phyloP scores from a whole-genome alignment of 2,329 filamentous ascomycete species.

The Akanthomyces uredinophilus region DNA sequence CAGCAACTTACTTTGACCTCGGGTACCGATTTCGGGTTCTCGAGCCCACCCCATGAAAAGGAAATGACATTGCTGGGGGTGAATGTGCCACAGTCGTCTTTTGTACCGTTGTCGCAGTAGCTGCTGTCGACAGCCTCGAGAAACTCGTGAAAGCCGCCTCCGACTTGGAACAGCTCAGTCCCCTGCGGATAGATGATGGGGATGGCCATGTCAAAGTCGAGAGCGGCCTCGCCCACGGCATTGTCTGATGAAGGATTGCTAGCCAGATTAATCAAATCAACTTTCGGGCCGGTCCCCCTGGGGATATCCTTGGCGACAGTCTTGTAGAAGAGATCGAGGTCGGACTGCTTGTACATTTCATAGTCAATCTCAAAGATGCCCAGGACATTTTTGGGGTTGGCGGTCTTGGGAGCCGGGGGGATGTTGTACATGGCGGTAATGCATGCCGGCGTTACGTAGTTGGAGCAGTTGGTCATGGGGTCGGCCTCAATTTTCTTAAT shows the following conservation, averaged over 20 bases:
- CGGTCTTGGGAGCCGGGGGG: constrained; percentile 16
- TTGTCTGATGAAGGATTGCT: constrained; percentile 11
- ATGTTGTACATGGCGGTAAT: constrained; percentile 41
- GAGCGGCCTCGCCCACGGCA: constrained; percentile 37
- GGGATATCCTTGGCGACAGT: constrained; percentile 30
- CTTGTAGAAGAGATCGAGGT: constrained; percentile 34
- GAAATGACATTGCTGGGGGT: neutral
- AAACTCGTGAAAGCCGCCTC: neutral
- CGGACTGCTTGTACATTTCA: constrained; percentile 35
- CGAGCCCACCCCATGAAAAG: neutral
- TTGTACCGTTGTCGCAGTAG: neutral
- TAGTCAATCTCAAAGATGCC: constrained; percentile 38
- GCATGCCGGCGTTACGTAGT: constrained; percentile 51
- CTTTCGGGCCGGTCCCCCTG: constrained; percentile 30
- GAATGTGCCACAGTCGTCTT: neutral
- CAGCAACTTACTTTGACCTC: neutral
- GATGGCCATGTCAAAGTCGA: constrained; percentile 45
- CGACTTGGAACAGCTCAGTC: constrained; percentile 32
- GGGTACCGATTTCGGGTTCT: neutral
- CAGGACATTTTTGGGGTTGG: constrained; percentile 30
- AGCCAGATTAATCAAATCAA: constrained; percentile 25
- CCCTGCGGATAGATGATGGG: constrained; percentile 48
- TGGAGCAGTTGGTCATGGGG: constrained; percentile 34
- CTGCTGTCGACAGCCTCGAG: neutral
- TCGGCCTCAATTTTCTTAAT: neutral